Conservation (phyloP, 768 basidiomycete genomes). For the Boletus reticulatus region DNA sequence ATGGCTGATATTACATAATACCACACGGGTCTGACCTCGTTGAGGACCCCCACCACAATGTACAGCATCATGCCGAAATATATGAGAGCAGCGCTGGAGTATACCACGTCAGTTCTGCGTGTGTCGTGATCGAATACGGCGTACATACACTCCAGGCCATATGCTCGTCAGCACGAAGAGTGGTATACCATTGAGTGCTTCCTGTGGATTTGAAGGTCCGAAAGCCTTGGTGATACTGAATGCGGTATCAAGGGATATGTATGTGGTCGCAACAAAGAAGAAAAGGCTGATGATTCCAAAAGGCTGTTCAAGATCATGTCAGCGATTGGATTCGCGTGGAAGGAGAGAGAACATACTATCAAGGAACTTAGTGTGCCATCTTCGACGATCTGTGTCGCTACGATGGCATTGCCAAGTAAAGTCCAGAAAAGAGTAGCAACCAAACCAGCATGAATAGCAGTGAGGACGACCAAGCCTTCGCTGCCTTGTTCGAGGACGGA, state of each 20-base stretch:
- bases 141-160: conserved; percentile 73
- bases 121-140: neutral
- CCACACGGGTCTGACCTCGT: conserved; percentile 77
- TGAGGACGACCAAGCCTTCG: conserved; percentile 62
- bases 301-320: conserved; percentile 44
- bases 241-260: conserved; percentile 82
- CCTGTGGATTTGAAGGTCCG: conserved; percentile 56
- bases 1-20: conserved; percentile 73
- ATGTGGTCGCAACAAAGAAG: conserved; percentile 71
- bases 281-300: conserved; percentile 52
- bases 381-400: conserved; percentile 90
- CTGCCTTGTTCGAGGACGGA: conserved; percentile 77
- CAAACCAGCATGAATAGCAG: conserved; percentile 76
- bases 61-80: conserved; percentile 79
- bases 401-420: conserved; percentile 70
- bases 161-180: conserved; percentile 80
- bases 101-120: neutral
- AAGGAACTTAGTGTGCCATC: conserved; percentile 78
- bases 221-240: conserved; percentile 62
- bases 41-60: conserved; percentile 72
- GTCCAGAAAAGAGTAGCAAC: conserved; percentile 80
- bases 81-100: conserved; percentile 54
- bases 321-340: neutral
- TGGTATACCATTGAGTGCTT: conserved; percentile 59
- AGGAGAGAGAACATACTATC: conserved; percentile 44